Base-by-base conservation (phyloP, 306 rosid genomes). In the Lupinus albus region DNA sequence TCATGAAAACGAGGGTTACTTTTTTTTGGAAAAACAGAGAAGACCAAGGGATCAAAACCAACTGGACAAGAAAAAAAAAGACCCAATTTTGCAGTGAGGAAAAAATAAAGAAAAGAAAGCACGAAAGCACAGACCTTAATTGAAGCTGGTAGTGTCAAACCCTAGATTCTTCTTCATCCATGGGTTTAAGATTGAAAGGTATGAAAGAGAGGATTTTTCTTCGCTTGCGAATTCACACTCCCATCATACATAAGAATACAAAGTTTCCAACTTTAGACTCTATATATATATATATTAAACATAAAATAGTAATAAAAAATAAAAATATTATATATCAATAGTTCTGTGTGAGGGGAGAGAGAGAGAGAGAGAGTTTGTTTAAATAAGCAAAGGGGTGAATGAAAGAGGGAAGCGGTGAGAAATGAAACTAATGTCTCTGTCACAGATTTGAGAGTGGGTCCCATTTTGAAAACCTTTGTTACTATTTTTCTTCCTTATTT, bases 111-210 rank as follows among this genome's bases (percentile, higher is more conserved):
- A 3, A 16, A 39, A 18, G n/a, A 44, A 74, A 79, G 67, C 81
- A 81, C 81, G 84, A 81, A 83, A 75, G 77, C 61, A 77, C 78
- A 62, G 79, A 86, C 90, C 90, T 86, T 64, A 85, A 84, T 83
- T 85, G 82, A 78, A 78, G 51, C 74, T 74, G 80, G 73, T 75
- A 80, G 75, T 68, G 83, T 63, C 78, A 92, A 86, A 83, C 95
- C 96, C 97, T 90, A 94, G 92, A 86, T 86, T 94, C 85, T 80
- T 74, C 76, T 79, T 74, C 71, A 61, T 79, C 87, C 85, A 81
- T 78, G 76, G 68, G 50, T 86, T 78, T 63, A 85, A 83, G 83
- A 84, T 78, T 80, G 91, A 67, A 74, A 79, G 88, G 91, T 84
- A 95, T 76, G 92, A 89, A 85, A 79, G 85, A 73, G 70, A 81